A percentile compares a stretch with the other conserved stretches of the same genome.
These are phyloP conservation scores for Neurospora terricola DNA, from an alignment of 495 filamentous ascomycete genomes.

Conservation along the genomic window DNA sequence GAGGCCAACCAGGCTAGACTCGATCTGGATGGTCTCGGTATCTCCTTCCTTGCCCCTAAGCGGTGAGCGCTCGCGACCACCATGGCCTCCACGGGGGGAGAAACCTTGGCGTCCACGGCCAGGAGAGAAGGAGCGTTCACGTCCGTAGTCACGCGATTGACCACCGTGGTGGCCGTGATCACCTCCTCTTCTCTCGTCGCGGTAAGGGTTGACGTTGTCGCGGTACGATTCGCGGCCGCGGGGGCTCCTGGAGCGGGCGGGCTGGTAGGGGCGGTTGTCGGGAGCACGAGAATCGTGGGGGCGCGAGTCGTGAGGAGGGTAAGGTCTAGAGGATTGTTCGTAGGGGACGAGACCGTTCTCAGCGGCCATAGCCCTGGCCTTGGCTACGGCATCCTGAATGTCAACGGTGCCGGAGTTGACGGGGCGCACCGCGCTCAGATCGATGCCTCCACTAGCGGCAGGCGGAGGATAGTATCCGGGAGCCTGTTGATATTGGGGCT, in stretches of 20 bases:
- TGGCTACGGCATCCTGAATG: conserved; percentile 62
- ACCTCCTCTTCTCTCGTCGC: conserved; percentile 60
- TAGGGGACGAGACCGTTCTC: conserved; percentile 55
- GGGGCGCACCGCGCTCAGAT: conserved; percentile 65
- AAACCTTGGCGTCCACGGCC: conserved; percentile 41
- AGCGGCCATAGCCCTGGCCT: conserved; percentile 59
- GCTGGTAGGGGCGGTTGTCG: conserved; percentile 42
- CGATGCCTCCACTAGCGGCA: conserved; percentile 55
- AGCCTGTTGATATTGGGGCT: conserved; percentile 33
- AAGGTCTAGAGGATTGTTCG: conserved; percentile 32
- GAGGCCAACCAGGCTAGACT: conserved; percentile 66
- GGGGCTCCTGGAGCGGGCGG: conserved; percentile 62
- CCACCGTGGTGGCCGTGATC: conserved; percentile 23
- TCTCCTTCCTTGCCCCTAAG: conserved; percentile 46
- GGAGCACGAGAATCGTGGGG: conserved; percentile 25
- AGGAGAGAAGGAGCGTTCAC: conserved; percentile 56
- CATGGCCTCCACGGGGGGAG: conserved; percentile 32
- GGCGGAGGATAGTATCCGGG: conserved; percentile 55
- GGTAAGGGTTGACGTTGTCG: conserved; percentile 64
- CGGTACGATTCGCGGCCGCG: conserved; percentile 50
- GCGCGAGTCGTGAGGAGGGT: conserved; percentile 12
- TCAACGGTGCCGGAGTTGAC: conserved; percentile 63
- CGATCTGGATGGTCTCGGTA: conserved; percentile 63
- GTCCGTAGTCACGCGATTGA: conserved; percentile 39
- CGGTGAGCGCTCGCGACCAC: conserved; percentile 46